Evolutionary conservation across 176 grass and related monocot species (phyloP).

Genomic region (Urochloa ruziziensis): DNA sequence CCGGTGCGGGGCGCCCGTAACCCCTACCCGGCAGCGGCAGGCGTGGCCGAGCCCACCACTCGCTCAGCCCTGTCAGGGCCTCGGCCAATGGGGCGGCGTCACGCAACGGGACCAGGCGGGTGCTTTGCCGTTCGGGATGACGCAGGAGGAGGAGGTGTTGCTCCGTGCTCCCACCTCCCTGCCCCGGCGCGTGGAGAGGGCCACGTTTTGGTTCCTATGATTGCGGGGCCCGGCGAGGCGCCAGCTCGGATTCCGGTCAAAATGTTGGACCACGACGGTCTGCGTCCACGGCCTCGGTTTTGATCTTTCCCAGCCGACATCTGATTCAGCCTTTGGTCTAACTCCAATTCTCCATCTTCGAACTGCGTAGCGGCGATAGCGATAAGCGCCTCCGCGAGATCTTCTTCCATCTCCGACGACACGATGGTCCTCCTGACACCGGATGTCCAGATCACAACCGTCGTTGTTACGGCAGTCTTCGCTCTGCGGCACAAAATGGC

Average conservation of each 20-base stretch:
- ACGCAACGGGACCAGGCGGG: neutral
- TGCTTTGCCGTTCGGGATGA: neutral
- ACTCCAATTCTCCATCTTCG: too few species aligned
- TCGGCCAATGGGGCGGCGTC: neutral
- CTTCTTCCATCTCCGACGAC: too few species aligned
- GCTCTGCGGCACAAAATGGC: too few species aligned
- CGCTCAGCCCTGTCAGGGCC: neutral
- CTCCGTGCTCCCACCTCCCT: neutral
- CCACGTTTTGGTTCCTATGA: neutral
- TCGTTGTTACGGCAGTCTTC: too few species aligned
- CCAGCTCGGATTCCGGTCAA: slow-evolving; percentile 26
- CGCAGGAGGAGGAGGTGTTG: neutral
- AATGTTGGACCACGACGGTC: slow-evolving; percentile 2
- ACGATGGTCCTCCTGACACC: too few species aligned
- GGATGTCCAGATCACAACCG: too few species aligned
- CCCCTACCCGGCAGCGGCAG: neutral
- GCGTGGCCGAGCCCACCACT: neutral
- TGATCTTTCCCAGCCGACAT: neutral
- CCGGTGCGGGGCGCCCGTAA: neutral
- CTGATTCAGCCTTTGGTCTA: neutral
- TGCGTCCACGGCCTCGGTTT: neutral
- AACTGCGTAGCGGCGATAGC: too few species aligned
- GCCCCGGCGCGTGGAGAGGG: neutral
- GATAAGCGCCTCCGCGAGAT: too few species aligned
- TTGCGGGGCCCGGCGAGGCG: neutral